These are phyloP conservation scores for Mimosa bimucronata DNA, from an alignment of 306 rosid species.

Conservation along the genomic window DNA sequence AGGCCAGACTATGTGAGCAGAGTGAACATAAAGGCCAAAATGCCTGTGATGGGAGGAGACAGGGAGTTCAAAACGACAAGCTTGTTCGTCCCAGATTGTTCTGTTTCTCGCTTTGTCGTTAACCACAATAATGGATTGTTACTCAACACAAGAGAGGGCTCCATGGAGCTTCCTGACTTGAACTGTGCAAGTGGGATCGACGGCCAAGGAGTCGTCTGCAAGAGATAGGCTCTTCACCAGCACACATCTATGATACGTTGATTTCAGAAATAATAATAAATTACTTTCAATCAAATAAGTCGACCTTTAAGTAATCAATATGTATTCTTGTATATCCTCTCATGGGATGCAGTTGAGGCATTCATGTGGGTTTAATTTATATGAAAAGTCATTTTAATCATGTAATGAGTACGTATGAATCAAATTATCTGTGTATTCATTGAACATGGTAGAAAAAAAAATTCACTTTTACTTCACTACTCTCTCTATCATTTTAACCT, in stretches of 20 bases:
- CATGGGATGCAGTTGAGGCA: no score
- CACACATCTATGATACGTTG: no score
- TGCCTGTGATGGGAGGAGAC: constrained; percentile 65
- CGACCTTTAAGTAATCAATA: no score
- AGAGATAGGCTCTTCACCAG: constrained; percentile 35
- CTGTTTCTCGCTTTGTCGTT: constrained; percentile 47
- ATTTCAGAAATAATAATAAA: no score
- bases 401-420: not conserved
- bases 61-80: constrained; percentile 50
- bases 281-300: no score
- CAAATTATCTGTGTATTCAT: not conserved
- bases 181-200: constrained; percentile 46
- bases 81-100: constrained; percentile 60
- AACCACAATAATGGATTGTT: not conserved
- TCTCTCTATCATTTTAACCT: not conserved
- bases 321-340: not conserved
- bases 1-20: constrained; percentile 47
- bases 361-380: no score
- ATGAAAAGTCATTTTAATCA: no score
- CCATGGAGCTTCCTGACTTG: constrained; percentile 42
- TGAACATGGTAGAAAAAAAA: not conserved
- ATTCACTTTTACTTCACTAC: not conserved
- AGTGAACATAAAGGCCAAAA: constrained; percentile 48
- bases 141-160: not conserved
- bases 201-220: constrained; percentile 59